phyloP scores from a whole-genome alignment of 176 grass and related monocot species.

The Thalia dealbata region DNA sequence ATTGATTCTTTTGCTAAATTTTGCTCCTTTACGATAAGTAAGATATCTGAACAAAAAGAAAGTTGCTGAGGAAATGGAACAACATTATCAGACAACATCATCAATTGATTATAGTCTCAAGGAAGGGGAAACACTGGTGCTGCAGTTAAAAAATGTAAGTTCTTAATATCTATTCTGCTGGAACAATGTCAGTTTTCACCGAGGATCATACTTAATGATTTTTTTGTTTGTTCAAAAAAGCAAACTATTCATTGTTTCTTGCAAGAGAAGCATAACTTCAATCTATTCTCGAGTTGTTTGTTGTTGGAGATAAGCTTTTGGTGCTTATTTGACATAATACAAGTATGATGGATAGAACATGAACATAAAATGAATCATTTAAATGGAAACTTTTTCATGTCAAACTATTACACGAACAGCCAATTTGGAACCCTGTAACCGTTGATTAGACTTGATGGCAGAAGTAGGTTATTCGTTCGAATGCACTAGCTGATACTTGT shows the following conservation, averaged over 20 bases:
- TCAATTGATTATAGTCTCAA: constrained; percentile 97
- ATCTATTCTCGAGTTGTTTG: not conserved
- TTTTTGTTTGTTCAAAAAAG: not conserved
- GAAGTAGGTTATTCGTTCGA: no score
- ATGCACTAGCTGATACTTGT: no score
- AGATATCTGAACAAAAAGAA: constrained; percentile 99
- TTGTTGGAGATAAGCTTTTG: not conserved
- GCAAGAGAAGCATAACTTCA: not conserved
- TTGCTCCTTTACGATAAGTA: constrained; percentile 39
- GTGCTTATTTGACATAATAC: not conserved
- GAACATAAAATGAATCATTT: not conserved
- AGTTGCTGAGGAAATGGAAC: constrained; percentile 96
- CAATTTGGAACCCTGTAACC: not conserved
- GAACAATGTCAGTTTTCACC: not conserved
- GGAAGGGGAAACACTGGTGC: constrained; percentile 97
- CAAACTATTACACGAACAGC: not conserved
- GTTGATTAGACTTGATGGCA: no score
- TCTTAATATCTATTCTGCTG: not conserved
- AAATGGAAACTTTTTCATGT: not conserved
- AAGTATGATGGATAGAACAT: not conserved
- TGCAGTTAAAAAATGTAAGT: constrained; percentile 91
- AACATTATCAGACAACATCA: constrained; percentile 75
- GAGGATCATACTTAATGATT: not conserved
- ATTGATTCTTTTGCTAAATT: constrained; percentile 3
- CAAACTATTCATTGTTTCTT: not conserved